Evolutionary conservation across 1,284 basidiomycete species (phyloP).

Genomic region (Marasmius fiardii): DNA sequence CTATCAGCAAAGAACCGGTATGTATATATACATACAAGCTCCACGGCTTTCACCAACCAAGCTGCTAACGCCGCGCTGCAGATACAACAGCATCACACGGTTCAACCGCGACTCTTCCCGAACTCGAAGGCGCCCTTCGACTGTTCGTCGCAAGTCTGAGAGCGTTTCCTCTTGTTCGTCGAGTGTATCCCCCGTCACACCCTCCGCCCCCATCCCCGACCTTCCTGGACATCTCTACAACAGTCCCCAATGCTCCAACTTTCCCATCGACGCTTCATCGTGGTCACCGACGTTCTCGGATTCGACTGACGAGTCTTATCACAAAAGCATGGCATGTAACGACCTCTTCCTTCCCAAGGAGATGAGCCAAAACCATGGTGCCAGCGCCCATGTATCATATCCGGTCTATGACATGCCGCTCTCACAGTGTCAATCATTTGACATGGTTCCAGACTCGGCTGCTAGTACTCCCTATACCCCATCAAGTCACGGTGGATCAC

Average conservation of each 20-base stretch:
- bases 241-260: constrained; percentile 3
- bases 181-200: constrained; percentile 12
- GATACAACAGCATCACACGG: constrained; percentile 15
- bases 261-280: background rate
- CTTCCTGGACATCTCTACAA: constrained; percentile 3
- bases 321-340: background rate
- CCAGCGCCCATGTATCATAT: background rate
- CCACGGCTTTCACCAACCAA: background rate
- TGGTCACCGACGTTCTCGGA: constrained; percentile 3
- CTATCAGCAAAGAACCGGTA: constrained; percentile 58
- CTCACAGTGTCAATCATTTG: constrained; percentile 4
- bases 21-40: constrained; percentile 6
- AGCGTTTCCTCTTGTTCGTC: constrained; percentile 14
- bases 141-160: constrained; percentile 9
- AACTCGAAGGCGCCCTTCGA: constrained; percentile 6
- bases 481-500: background rate
- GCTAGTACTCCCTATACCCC: background rate
- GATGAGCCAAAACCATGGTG: background rate
- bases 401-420: constrained; percentile 5
- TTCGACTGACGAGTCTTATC: background rate
- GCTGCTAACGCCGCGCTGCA: background rate
- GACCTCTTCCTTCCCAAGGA: constrained; percentile 1
- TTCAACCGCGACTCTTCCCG: constrained; percentile 12
- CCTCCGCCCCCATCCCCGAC: constrained; percentile 7
- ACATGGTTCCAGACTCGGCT: background rate